Percentiles rank a stretch among this genome's conserved stretches.
These are phyloP conservation scores for Apiotrichum domesticum DNA, from an alignment of 1,284 basidiomycete species.

Conservation along the genomic window DNA sequence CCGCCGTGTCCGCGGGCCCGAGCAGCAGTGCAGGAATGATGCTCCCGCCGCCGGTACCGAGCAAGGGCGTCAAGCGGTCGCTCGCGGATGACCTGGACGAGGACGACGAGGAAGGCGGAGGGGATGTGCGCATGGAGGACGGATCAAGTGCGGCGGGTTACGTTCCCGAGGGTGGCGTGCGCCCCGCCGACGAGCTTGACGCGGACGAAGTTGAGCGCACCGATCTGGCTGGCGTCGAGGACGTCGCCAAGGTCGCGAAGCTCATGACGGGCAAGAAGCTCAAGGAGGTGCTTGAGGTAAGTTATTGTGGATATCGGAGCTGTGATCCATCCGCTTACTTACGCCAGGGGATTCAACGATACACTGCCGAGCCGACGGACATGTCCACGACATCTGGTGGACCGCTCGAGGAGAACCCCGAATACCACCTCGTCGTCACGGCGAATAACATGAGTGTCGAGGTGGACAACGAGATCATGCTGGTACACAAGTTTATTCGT, in stretches of 20 bases:
- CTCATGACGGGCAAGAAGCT: slow-evolving; percentile 80
- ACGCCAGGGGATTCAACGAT: slow-evolving; percentile 79
- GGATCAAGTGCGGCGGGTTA: slow-evolving; percentile 49
- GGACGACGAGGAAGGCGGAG: slow-evolving; percentile 20
- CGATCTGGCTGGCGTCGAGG: slow-evolving; percentile 74
- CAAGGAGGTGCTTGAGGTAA: slow-evolving; percentile 72
- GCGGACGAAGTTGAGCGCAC: slow-evolving; percentile 86
- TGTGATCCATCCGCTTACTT: background rate
- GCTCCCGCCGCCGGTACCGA: slow-evolving; percentile 11
- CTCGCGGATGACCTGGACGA: slow-evolving; percentile 11
- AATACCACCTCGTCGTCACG: slow-evolving; percentile 93
- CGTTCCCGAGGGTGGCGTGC: slow-evolving; percentile 82
- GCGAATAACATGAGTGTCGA: slow-evolving; percentile 98
- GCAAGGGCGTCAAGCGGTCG: slow-evolving; percentile 9
- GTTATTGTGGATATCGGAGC: slow-evolving; percentile 14
- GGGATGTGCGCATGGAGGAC: slow-evolving; percentile 38
- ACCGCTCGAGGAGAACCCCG: slow-evolving; percentile 84
- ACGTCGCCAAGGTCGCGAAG: slow-evolving; percentile 80
- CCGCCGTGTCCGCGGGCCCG: slow-evolving; percentile 19
- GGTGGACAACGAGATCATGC: slow-evolving; percentile 93
- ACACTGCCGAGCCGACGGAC: slow-evolving; percentile 67
- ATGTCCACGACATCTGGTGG: slow-evolving; percentile 57
- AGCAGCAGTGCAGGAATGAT: slow-evolving; percentile 3
- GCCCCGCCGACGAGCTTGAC: slow-evolving; percentile 88
- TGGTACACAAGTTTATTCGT: slow-evolving; percentile 99